phyloP scores from a whole-genome alignment of 345 rosid genomes.

The Sapria himalayana region DNA sequence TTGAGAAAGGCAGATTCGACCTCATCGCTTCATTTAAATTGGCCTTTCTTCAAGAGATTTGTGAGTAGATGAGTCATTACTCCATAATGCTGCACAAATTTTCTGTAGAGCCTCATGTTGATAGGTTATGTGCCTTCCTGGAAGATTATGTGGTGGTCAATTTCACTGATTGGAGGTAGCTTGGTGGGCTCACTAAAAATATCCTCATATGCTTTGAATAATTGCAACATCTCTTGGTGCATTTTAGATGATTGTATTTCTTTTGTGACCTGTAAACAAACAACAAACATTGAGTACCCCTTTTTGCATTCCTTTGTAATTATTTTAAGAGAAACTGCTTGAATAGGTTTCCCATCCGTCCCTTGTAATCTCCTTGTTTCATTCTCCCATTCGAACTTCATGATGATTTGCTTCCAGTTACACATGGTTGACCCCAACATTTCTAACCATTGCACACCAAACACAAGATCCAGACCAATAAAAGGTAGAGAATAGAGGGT shows the following conservation, averaged over 20 bases:
- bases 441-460: background rate
- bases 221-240: background rate
- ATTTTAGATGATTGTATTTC: background rate
- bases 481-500: background rate
- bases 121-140: no score
- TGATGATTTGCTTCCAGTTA: background rate
- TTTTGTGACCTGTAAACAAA: background rate
- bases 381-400: background rate
- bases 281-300: background rate
- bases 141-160: no score
- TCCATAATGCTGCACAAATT: no score
- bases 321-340: background rate
- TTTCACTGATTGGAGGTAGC: constrained; percentile 2
- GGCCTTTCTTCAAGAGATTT: no score
- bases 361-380: background rate
- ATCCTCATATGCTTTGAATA: constrained; percentile 1
- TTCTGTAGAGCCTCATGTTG: no score
- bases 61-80: no score
- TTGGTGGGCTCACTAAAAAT: no score
- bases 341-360: background rate
- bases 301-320: background rate
- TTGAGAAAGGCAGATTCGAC: background rate
- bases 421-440: background rate
- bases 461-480: no score
- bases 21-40: no score